These are phyloP conservation scores for Dothistroma pini DNA, from an alignment of 2,329 filamentous ascomycete genomes.

Conservation along the genomic window DNA sequence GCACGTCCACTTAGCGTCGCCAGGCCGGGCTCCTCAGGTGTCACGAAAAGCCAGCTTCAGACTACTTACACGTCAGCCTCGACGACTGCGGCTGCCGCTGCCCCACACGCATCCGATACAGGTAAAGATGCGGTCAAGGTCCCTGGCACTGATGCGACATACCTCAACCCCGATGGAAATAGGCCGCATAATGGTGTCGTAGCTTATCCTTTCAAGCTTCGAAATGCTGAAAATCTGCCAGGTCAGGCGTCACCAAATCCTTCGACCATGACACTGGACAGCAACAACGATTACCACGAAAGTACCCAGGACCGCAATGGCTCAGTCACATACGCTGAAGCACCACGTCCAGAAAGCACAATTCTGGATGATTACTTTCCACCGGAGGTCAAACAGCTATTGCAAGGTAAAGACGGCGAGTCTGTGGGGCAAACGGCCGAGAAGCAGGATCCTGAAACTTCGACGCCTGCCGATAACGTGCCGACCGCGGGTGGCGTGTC, in stretches of 20 bases:
- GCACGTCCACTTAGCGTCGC: constrained; percentile 30
- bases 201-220: constrained; percentile 69
- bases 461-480: constrained; percentile 11
- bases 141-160: constrained; percentile 40
- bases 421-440: constrained; percentile 13
- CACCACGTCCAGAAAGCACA: constrained; percentile 1
- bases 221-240: constrained; percentile 36
- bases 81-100: constrained; percentile 8
- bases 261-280: constrained; percentile 29
- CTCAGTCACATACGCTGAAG: background rate
- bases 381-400: constrained; percentile 6
- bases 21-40: constrained; percentile 13
- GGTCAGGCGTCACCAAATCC: constrained; percentile 19
- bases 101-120: constrained; percentile 19
- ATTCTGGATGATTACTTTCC: constrained; percentile 1
- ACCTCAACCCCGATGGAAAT: constrained; percentile 54
- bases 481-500: constrained; percentile 10
- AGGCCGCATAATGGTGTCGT: constrained; percentile 65
- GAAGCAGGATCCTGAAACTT: constrained; percentile 10
- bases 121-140: constrained; percentile 23
- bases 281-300: constrained; percentile 9
- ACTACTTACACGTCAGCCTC: constrained; percentile 5
- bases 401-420: constrained; percentile 6
- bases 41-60: constrained; percentile 12
- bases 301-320: background rate